Base-by-base conservation (phyloP, 345 rosid species). In the Rubroshorea leprosula region DNA sequence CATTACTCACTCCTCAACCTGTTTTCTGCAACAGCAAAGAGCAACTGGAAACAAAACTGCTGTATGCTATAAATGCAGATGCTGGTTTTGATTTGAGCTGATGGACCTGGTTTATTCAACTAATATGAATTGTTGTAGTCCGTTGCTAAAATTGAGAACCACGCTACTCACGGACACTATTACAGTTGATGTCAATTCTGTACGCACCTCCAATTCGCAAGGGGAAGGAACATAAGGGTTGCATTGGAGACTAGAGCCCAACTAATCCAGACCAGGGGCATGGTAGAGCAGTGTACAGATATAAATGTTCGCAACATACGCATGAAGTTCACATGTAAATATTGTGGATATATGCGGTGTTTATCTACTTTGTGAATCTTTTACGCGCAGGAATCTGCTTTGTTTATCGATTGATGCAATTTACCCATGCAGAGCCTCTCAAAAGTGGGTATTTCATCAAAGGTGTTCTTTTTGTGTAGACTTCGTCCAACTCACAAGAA, bases 51-150 rank as follows among this genome's bases (percentile, higher is more conserved):
- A 69, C 76, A 41, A 94, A 94, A 70, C 58, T 94, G 80, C 77
- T 90, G 55, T 94, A 94, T 51, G 89, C 96, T 27, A 90, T 94
- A 71, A 87, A 76, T 65, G 95, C 99, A 23, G 99, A 94, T 46
- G 99, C 99, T 4, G 99, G 99, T 62, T 94, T 94, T 69, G 97
- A 94, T 81, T 71, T 94, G 77, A 90, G 99, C 71, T 94, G 76
- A 86, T 78, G 58, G 54, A 53, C 22, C 27, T 17, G 5, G 16
- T 49, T 41, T 39, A 48, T 12, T 13, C 19, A 18, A 29, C 35
- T 55, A 17, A 44, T 17, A 16, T 17, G 14, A 1, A n/a, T n/a
- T 35, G 47, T 22, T 26, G 22, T 17, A 60, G 43, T 60, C 35
- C 39, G 13, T 2, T 31, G 9, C n/a, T 22, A 29, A 10, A 22